phyloP scores from a whole-genome alignment of 73 alveolate species.

The Breviolum minutum region DNA sequence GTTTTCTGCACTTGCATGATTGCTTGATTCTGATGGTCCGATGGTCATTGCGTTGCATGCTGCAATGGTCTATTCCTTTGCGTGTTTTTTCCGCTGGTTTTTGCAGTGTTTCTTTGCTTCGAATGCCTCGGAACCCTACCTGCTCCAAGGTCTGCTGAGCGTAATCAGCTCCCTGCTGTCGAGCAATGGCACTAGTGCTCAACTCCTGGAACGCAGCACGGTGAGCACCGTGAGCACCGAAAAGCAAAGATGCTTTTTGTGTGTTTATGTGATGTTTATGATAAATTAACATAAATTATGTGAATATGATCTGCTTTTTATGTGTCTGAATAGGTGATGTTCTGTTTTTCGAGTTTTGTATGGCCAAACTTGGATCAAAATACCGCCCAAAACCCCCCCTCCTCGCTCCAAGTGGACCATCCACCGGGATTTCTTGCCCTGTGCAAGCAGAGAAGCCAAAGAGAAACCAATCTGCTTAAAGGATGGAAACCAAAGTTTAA shows the following conservation, averaged over 20 bases:
- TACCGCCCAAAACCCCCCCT: neutral
- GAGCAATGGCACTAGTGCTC: constrained; percentile 60
- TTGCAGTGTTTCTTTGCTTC: neutral
- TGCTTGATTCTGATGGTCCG: too few species aligned
- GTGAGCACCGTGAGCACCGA: neutral
- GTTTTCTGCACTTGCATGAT: too few species aligned
- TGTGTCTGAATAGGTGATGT: neutral
- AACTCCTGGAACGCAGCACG: constrained; percentile 2
- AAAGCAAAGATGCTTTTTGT: neutral
- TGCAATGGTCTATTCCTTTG: too few species aligned
- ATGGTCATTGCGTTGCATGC: too few species aligned
- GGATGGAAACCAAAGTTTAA: neutral
- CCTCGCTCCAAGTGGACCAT: constrained; percentile 84
- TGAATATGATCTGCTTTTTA: neutral
- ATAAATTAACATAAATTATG: too few species aligned
- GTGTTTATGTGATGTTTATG: too few species aligned
- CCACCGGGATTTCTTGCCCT: constrained; percentile 82
- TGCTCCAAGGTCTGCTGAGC: constrained; percentile 70
- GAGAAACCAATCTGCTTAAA: neutral
- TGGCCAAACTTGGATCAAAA: too few species aligned
- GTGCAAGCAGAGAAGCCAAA: neutral
- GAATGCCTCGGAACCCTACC: neutral
- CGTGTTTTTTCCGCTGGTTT: too few species aligned
- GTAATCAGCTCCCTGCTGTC: constrained; percentile 90
- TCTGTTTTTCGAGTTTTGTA: too few species aligned